Evolutionary conservation across 305 asterid genomes (phyloP).

Genomic region (Rubia peregrina): DNA sequence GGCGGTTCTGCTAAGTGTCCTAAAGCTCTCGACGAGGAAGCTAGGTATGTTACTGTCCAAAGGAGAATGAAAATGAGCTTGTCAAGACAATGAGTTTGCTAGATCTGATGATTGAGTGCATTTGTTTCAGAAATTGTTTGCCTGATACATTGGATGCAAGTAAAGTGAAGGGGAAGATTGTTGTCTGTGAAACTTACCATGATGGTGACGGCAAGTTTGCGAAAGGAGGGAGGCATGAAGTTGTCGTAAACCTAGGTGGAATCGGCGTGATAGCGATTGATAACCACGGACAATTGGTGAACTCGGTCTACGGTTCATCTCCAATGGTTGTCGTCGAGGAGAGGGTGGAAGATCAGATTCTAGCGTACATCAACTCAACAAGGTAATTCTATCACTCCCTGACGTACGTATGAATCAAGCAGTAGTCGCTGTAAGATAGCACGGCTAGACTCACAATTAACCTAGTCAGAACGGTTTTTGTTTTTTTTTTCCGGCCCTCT

Average conservation of each 20-base stretch:
- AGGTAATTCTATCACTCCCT: slow-evolving; percentile 24
- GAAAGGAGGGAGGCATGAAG: neutral
- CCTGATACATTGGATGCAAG: slow-evolving; percentile 40
- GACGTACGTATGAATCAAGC: too few relatives aligned
- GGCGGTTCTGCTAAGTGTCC: neutral
- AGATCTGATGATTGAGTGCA: neutral
- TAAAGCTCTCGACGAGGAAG: neutral
- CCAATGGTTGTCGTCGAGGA: slow-evolving; percentile 20
- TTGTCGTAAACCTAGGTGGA: neutral
- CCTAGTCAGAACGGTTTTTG: too few relatives aligned
- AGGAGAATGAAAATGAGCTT: neutral
- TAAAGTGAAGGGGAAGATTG: slow-evolving; percentile 52
- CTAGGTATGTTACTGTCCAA: neutral
- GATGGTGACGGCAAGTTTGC: neutral
- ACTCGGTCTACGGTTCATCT: slow-evolving; percentile 9
- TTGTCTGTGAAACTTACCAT: slow-evolving; percentile 33
- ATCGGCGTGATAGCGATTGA: neutral
- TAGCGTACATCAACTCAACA: slow-evolving; percentile 48
- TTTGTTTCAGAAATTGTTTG: slow-evolving; percentile 36
- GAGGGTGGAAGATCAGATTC: slow-evolving; percentile 16
- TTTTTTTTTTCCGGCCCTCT: neutral
- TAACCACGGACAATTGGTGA: neutral
- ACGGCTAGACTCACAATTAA: too few relatives aligned
- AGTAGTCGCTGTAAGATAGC: too few relatives aligned
- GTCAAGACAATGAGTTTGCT: neutral